phyloP scores from a whole-genome alignment of 495 filamentous ascomycete species.

The Penicilliopsis zonata region DNA sequence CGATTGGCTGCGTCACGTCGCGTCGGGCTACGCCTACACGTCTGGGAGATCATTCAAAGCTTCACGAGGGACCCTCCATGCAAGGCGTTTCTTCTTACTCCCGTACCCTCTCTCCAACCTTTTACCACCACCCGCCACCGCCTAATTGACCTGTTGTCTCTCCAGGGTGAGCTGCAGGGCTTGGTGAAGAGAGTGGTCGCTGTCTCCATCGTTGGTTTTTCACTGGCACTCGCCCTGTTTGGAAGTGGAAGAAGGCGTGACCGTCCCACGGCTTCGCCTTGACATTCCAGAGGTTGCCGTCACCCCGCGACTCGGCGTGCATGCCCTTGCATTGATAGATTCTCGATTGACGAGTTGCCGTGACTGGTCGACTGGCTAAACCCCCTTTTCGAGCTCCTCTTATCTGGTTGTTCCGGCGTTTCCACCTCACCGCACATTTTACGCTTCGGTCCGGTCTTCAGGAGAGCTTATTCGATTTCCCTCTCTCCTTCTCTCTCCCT shows the following conservation, averaged over 20 bases:
- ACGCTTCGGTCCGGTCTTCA: too few species aligned
- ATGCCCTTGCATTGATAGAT: neutral
- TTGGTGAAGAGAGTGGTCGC: neutral
- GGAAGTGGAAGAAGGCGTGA: neutral
- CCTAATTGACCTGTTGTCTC: neutral
- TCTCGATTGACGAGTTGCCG: too few species aligned
- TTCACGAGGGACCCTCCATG: slow-evolving; percentile 26
- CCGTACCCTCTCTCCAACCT: slow-evolving; percentile 1
- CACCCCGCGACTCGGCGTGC: neutral
- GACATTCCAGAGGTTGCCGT: neutral
- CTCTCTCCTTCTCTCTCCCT: neutral
- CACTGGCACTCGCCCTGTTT: neutral
- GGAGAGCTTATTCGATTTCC: neutral
- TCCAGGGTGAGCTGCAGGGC: neutral
- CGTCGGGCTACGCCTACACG: slow-evolving; percentile 13
- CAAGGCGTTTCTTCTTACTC: slow-evolving; percentile 22
- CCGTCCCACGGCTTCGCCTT: neutral
- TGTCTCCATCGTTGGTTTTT: neutral
- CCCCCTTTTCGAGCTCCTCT: too few species aligned
- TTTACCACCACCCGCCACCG: neutral
- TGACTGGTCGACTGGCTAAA: too few species aligned
- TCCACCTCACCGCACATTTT: too few species aligned
- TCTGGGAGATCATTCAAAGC: slow-evolving; percentile 22
- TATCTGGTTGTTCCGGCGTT: too few species aligned
- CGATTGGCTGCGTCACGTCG: slow-evolving; percentile 38